Evolutionary conservation across 129 eudicot genomes (phyloP), one percentile per base, ranked within the genome.

Genomic region (Ambrosia artemisiifolia): DNA sequence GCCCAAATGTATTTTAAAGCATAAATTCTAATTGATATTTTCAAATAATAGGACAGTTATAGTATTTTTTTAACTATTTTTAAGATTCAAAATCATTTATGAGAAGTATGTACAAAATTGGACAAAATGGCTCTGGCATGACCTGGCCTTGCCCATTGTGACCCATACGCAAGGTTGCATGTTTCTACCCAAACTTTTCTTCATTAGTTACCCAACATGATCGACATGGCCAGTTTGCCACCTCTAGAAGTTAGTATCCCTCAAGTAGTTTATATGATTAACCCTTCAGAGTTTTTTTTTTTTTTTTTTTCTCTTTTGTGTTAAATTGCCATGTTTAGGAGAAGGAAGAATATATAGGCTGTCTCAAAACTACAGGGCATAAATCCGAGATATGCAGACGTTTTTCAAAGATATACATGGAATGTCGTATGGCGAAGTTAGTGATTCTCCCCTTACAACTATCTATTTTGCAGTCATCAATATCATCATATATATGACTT

Each of bases 351-450:
- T 94, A 90, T 71, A 78, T 90, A 63, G 73, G 54, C 36, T 94
- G 97, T 77, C 85, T 94, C n/a, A 94, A 88, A 87, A 69, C 96
- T 2, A 74, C 86, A 12, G 90, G 91, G 63, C 97, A 95, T 72
- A 86, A 91, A 81, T 91, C 97, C 7, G 96, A 95, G 49, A 81
- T 80, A 60, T 94, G 99, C 33, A 83, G 94, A 71, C 76, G 82
- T 28, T 78, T 91, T 59, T 91, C 97, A 1, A 95, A 83, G 78
- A 86, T 84, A 79, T 95, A 95, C 77, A 64, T 95, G 64, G 88
- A 90, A 76, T 95, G 99, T 54, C 97, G 96, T 11, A 95, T 95
- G 99, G 83, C 75, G 53, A 94, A 81, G 98, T 94, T 69, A 85
- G 98, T 79, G 64, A 34, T 4, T 53, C 69, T 13, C 69, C 43